Evolutionary conservation across 768 basidiomycete genomes (phyloP).

Genomic region (Cystofilobasidium bisporidii): DNA sequence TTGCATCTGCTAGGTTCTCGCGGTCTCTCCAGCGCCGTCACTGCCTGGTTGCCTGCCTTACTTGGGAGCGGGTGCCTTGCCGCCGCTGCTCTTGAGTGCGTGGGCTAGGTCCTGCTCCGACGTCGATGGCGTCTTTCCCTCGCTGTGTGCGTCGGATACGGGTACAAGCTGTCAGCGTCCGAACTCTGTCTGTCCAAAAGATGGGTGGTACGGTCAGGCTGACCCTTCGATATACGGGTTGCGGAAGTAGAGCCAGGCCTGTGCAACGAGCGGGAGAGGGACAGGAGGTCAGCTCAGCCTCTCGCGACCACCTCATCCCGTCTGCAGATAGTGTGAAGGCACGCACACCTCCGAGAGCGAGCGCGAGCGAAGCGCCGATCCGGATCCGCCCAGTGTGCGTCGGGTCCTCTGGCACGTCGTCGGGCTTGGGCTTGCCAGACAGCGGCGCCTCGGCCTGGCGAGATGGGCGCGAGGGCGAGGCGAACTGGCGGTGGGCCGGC

Average conservation of each 20-base stretch:
- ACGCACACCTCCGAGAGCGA: not conserved
- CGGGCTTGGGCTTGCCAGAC: not conserved
- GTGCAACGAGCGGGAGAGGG: too few relatives aligned
- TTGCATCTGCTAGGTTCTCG: too few relatives aligned
- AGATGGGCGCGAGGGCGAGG: not conserved
- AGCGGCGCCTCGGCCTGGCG: not conserved
- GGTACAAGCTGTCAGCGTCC: too few relatives aligned
- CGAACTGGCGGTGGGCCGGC: not conserved
- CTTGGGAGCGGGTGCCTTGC: not conserved
- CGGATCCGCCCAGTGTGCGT: not conserved
- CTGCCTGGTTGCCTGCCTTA: too few relatives aligned
- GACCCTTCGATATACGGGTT: conserved; percentile 2
- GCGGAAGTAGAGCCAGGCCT: conserved; percentile 6
- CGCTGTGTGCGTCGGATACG: not conserved
- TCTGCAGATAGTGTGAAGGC: not conserved
- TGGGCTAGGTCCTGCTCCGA: not conserved
- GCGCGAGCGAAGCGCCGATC: not conserved
- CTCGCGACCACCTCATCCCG: too few relatives aligned
- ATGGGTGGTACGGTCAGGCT: too few relatives aligned
- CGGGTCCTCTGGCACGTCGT: not conserved
- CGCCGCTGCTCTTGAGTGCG: not conserved
- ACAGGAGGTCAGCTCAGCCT: too few relatives aligned
- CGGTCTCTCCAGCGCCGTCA: too few relatives aligned
- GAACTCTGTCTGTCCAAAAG: too few relatives aligned
- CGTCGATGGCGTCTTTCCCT: conserved; percentile 1